A percentile compares a stretch with the other conserved stretches of the same genome.
Conservation (phyloP, 345 rosid species). For the Excoecaria cochinchinensis region DNA sequence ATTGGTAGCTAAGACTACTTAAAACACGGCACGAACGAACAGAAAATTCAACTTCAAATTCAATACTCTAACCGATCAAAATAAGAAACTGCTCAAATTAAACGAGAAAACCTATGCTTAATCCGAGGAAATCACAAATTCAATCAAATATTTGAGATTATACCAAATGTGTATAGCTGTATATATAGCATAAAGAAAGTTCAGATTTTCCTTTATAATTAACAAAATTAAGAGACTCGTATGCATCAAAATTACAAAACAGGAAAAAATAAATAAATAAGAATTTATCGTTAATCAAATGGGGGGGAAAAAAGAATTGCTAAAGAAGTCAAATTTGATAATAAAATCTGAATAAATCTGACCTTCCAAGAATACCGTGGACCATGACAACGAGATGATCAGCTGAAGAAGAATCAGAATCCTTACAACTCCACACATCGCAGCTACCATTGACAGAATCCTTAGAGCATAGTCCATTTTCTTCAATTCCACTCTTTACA, state of each 20-base stretch:
- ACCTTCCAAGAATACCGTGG: conserved; percentile 98
- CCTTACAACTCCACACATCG: conserved; percentile 69
- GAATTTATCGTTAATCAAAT: not conserved
- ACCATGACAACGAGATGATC: conserved; percentile 97
- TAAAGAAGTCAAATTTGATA: conserved; percentile 10
- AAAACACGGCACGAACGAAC: not conserved
- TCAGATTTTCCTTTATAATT: not conserved
- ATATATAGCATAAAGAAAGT: not conserved
- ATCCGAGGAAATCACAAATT: not conserved
- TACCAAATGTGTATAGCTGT: too few species aligned
- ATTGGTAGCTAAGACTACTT: not conserved
- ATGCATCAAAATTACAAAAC: not conserved
- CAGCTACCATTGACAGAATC: conserved; percentile 66
- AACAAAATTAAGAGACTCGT: not conserved
- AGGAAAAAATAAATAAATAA: not conserved
- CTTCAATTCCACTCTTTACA: not conserved
- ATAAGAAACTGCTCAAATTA: not conserved
- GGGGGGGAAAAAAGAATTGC: not conserved
- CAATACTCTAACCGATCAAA: not conserved
- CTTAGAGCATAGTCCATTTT: conserved; percentile 57
- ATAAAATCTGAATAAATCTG: not conserved
- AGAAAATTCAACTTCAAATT: not conserved
- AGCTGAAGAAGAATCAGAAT: conserved; percentile 58
- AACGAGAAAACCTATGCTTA: not conserved
- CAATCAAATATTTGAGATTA: not conserved